phyloP scores from a whole-genome alignment of 2,329 filamentous ascomycete species.

The Claviceps sp. region DNA sequence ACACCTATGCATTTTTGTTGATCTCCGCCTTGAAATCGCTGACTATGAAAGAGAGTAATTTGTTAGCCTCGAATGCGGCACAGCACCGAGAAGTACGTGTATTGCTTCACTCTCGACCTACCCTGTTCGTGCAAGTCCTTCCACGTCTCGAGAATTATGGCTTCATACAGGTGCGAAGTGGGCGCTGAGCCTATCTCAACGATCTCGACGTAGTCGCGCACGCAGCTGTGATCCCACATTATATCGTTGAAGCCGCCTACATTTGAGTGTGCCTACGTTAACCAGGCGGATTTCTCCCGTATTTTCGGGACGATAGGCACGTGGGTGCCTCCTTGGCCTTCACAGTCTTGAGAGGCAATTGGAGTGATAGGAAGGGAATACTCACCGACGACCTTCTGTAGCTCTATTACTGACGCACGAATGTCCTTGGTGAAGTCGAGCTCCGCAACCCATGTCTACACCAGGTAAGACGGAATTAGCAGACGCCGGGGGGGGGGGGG shows the following conservation, averaged over 20 bases:
- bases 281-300: too few species aligned
- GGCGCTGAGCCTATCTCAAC: neutral
- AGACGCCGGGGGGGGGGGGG: too few species aligned
- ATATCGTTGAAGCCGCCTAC: too few species aligned
- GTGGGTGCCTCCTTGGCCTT: too few species aligned
- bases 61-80: too few species aligned
- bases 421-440: neutral
- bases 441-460: neutral
- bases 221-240: neutral
- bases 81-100: too few species aligned
- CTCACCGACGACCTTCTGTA: neutral
- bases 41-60: neutral
- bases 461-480: neutral
- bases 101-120: neutral
- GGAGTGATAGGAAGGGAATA: neutral
- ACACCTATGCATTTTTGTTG: neutral
- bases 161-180: neutral
- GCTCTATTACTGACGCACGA: neutral
- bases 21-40: neutral
- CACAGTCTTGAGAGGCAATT: too few species aligned
- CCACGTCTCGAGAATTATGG: neutral
- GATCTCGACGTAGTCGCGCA: neutral
- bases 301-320: too few species aligned
- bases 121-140: neutral
- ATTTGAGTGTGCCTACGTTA: too few species aligned